Percentiles rank a stretch among this genome's conserved stretches.
Evolutionary conservation across 306 rosid species (phyloP).

Genomic region (Hippophae tibetana): DNA sequence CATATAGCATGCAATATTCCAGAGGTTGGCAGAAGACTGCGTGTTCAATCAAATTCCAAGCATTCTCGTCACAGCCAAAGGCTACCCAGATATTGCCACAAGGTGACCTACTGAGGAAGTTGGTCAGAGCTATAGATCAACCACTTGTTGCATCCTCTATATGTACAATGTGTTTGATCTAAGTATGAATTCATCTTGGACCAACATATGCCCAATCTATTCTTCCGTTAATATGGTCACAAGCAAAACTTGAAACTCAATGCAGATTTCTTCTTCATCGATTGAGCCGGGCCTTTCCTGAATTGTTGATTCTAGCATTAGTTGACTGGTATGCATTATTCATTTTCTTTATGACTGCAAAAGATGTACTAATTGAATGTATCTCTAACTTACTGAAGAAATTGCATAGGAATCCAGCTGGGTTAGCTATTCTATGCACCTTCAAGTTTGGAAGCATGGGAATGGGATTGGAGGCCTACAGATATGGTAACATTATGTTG

Average conservation of each 20-base stretch:
- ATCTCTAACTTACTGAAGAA: background rate
- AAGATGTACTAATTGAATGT: background rate
- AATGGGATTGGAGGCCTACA: slow-evolving; percentile 88
- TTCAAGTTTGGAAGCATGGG: slow-evolving; percentile 80
- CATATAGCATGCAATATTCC: slow-evolving; percentile 76
- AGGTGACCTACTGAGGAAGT: slow-evolving; percentile 33
- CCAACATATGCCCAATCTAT: background rate
- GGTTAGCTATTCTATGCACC: slow-evolving; percentile 78
- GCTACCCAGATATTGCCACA: slow-evolving; percentile 89
- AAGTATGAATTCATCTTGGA: slow-evolving; percentile 1
- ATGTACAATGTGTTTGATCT: background rate
- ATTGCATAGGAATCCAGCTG: slow-evolving; percentile 80
- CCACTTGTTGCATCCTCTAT: background rate
- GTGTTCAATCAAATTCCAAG: slow-evolving; percentile 75
- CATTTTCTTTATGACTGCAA: background rate
- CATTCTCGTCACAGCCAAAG: slow-evolving; percentile 86
- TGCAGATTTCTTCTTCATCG: slow-evolving; percentile 72
- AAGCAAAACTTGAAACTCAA: slow-evolving; percentile 12
- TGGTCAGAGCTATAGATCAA: slow-evolving; percentile 13
- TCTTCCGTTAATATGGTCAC: slow-evolving; percentile 3
- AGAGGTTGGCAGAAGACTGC: slow-evolving; percentile 66
- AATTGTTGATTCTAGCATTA: slow-evolving; percentile 71
- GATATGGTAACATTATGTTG: slow-evolving; percentile 47
- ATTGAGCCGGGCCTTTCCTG: slow-evolving; percentile 57
- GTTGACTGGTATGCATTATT: slow-evolving; percentile 62